A percentile compares a stretch with the other conserved stretches of the same genome.
Conservation (phyloP, 352 stramenopile genomes). For the Pythium graminicola region DNA sequence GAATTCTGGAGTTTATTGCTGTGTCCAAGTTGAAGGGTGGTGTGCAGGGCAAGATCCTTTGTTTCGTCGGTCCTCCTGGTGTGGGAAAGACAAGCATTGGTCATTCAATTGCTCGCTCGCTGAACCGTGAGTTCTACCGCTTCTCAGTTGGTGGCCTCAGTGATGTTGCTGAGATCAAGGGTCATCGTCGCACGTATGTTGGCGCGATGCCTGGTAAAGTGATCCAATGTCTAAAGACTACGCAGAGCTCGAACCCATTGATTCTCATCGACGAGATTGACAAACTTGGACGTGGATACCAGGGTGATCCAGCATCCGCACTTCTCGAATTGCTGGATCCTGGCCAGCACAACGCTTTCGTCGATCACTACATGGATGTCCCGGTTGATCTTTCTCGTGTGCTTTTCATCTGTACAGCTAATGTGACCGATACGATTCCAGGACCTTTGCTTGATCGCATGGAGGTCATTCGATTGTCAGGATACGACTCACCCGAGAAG, state of each 20-base stretch:
- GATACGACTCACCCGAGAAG: constrained; percentile 96
- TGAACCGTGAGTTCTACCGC: constrained; percentile 97
- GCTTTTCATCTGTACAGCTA: constrained; percentile 97
- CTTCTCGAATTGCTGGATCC: constrained; percentile 97
- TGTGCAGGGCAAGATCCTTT: constrained; percentile 98
- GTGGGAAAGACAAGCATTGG: constrained; percentile 95
- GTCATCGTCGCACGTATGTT: constrained; percentile 97
- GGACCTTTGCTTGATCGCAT: constrained; percentile 98
- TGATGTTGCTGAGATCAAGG: constrained; percentile 98
- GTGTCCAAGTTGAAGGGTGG: constrained; percentile 95
- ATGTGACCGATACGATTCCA: constrained; percentile 96
- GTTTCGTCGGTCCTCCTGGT: constrained; percentile 92
- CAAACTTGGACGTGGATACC: constrained; percentile 80
- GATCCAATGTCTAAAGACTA: constrained; percentile 98
- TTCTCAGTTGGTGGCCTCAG: constrained; percentile 97
- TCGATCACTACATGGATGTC: constrained; percentile 98
- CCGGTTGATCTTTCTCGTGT: constrained; percentile 96
- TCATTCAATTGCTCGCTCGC: constrained; percentile 93
- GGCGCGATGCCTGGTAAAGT: constrained; percentile 98
- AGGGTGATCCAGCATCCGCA: constrained; percentile 94
- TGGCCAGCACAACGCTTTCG: constrained; percentile 94
- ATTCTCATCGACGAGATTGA: constrained; percentile 97
- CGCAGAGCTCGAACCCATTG: constrained; percentile 95
- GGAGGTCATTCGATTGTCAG: constrained; percentile 97
- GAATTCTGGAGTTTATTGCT: constrained; percentile 99